Percentiles rank a stretch among this genome's conserved stretches.
These are phyloP conservation scores for Acanthamoeba lenticulata DNA, from an alignment of 208 protist species.

Conservation along the genomic window DNA sequence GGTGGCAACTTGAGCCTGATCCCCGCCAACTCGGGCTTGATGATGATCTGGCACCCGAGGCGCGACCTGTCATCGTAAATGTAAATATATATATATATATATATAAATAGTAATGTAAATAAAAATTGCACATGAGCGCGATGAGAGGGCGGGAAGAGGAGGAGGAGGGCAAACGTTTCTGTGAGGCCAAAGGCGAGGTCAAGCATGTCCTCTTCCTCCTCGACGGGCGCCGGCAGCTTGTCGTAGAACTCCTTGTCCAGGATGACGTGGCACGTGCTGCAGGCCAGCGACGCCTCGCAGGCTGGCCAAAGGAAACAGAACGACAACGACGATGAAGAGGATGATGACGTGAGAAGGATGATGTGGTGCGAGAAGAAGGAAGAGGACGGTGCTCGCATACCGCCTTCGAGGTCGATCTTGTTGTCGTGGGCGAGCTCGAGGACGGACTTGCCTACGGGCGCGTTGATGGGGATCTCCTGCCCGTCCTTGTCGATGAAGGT, in stretches of 20 bases:
- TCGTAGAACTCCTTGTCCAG: constrained; percentile 91
- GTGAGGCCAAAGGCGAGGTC: constrained; percentile 82
- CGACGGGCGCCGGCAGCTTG: constrained; percentile 91
- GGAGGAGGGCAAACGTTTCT: too few species aligned
- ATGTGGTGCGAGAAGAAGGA: neutral
- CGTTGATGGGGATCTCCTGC: constrained; percentile 31
- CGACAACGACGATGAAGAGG: neutral
- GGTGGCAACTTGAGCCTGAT: constrained; percentile 73
- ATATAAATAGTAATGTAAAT: neutral
- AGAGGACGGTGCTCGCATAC: constrained; percentile 16
- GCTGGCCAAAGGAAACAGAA: neutral
- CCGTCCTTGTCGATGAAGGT: constrained; percentile 68
- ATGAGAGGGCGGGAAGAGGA: too few species aligned
- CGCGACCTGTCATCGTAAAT: constrained; percentile 76
- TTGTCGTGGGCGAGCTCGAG: constrained; percentile 94
- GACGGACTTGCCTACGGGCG: constrained; percentile 90
- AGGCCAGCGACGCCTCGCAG: constrained; percentile 91
- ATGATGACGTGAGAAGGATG: too few species aligned
- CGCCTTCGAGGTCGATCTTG: constrained; percentile 95
- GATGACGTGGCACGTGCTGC: constrained; percentile 98
- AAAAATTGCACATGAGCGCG: too few species aligned
- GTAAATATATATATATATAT: neutral
- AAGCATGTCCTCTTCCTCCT: constrained; percentile 91
- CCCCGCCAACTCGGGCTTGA: constrained; percentile 76
- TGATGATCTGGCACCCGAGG: constrained; percentile 79